Conservation (phyloP, 2,329 filamentous ascomycete species). For the Scedosporium aurantiacum region DNA sequence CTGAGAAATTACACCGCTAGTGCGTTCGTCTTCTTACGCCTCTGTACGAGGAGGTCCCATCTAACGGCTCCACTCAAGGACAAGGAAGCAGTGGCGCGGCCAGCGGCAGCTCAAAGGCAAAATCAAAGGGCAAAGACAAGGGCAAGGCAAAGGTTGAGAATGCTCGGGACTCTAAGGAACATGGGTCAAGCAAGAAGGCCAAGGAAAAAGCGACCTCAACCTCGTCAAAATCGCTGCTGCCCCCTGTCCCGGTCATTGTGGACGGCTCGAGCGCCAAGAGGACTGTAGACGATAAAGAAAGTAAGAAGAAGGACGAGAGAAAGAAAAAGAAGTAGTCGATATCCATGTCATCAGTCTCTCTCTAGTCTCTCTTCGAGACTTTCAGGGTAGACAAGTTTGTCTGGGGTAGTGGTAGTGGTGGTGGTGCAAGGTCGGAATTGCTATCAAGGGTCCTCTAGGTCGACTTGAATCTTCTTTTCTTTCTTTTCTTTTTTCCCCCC, state of each 20-base stretch:
- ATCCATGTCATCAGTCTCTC: too few relatives aligned
- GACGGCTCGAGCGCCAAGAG: not conserved
- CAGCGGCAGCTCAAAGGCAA: not conserved
- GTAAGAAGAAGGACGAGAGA: not conserved
- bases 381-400: too few relatives aligned
- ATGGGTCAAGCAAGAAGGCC: not conserved
- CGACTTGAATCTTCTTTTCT: slow-evolving; percentile 11
- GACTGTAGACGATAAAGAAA: not conserved
- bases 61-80: not conserved
- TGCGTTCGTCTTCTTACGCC: too few relatives aligned
- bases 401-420: too few relatives aligned
- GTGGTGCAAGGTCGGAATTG: too few relatives aligned
- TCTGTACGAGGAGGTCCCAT: too few relatives aligned
- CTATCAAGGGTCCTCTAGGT: too few relatives aligned
- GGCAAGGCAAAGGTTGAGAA: not conserved
- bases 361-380: not conserved
- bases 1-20: too few relatives aligned
- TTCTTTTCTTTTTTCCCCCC: not conserved
- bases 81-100: not conserved
- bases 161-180: not conserved
- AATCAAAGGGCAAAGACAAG: not conserved
- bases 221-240: not conserved
- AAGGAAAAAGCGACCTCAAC: not conserved
- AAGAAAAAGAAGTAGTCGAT: slow-evolving; percentile 1
- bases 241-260: not conserved